A percentile compares a stretch with the other conserved stretches of the same genome.
phyloP scores from a whole-genome alignment of 257 asterid species.

The Linaria vulgaris region DNA sequence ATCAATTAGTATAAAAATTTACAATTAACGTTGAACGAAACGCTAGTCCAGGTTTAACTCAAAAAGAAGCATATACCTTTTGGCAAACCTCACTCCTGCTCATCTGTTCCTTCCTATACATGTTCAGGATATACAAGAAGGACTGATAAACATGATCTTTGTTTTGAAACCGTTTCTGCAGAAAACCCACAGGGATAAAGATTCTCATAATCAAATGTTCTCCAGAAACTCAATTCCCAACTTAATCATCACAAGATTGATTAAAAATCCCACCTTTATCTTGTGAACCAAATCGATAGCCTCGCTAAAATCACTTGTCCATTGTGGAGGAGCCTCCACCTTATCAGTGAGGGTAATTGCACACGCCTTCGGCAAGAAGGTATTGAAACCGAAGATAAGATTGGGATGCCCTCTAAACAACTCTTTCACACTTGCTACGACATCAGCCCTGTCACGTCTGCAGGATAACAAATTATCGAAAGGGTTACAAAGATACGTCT shows the following conservation, averaged over 20 bases:
- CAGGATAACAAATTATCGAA: background rate
- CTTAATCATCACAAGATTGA: background rate
- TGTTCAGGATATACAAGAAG: background rate
- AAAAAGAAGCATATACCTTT: background rate
- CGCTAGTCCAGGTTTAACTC: too few species aligned
- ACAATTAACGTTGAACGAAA: too few species aligned
- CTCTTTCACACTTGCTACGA: conserved; percentile 83
- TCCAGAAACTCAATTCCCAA: background rate
- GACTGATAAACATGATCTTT: background rate
- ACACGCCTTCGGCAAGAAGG: conserved; percentile 89
- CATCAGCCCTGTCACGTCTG: conserved; percentile 71
- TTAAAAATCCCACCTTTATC: conserved; percentile 58
- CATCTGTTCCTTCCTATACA: background rate
- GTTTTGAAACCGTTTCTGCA: background rate
- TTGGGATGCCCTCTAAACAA: conserved; percentile 85
- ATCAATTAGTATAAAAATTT: too few species aligned
- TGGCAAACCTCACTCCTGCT: background rate
- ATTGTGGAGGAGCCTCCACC: conserved; percentile 80
- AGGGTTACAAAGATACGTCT: background rate
- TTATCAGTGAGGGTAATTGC: conserved; percentile 78
- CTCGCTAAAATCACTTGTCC: conserved; percentile 84
- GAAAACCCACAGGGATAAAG: background rate
- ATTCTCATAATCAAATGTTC: background rate
- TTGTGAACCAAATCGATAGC: too few species aligned
- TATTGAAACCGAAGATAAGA: conserved; percentile 81